A percentile compares a stretch with the other conserved stretches of the same genome.
phyloP scores from a whole-genome alignment of 306 rosid genomes.

The Acmispon strigosus region DNA sequence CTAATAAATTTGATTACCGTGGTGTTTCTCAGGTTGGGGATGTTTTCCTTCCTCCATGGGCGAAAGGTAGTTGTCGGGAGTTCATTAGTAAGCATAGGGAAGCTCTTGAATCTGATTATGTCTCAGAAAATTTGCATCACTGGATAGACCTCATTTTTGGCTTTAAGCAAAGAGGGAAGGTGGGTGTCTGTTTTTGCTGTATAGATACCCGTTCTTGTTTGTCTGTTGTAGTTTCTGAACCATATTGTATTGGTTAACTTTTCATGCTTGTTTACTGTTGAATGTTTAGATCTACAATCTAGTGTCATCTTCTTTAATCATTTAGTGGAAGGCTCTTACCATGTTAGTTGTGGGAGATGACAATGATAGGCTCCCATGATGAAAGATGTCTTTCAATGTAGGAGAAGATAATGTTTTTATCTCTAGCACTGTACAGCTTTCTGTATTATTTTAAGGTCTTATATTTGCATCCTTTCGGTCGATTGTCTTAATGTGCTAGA shows the following conservation, averaged over 20 bases:
- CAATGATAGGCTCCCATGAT: background rate
- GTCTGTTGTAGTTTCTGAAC: slow-evolving; percentile 14
- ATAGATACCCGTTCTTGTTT: background rate
- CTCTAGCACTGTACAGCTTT: slow-evolving; percentile 1
- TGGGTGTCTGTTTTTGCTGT: slow-evolving; percentile 39
- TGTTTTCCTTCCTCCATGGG: slow-evolving; percentile 92
- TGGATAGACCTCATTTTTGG: slow-evolving; percentile 99
- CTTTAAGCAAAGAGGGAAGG: slow-evolving; percentile 99
- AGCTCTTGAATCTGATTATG: slow-evolving; percentile 91
- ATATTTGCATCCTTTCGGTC: background rate
- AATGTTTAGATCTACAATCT: background rate
- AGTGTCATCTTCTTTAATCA: background rate
- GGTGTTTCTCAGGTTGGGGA: slow-evolving; percentile 69
- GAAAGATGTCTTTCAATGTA: slow-evolving; percentile 8
- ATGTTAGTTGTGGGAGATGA: background rate
- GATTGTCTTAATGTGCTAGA: background rate
- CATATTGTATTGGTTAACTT: background rate
- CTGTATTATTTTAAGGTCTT: background rate
- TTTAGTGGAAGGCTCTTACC: slow-evolving; percentile 3
- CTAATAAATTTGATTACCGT: slow-evolving; percentile 13
- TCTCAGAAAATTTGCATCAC: slow-evolving; percentile 92
- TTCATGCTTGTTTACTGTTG: background rate
- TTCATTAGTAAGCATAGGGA: slow-evolving; percentile 96
- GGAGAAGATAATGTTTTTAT: background rate
- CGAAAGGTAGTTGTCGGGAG: slow-evolving; percentile 89